A percentile compares a stretch with the other conserved stretches of the same genome.
These are phyloP conservation scores for Geotrichum restrictum DNA, from an alignment of 1,139 yeast genomes.

Conservation along the genomic window DNA sequence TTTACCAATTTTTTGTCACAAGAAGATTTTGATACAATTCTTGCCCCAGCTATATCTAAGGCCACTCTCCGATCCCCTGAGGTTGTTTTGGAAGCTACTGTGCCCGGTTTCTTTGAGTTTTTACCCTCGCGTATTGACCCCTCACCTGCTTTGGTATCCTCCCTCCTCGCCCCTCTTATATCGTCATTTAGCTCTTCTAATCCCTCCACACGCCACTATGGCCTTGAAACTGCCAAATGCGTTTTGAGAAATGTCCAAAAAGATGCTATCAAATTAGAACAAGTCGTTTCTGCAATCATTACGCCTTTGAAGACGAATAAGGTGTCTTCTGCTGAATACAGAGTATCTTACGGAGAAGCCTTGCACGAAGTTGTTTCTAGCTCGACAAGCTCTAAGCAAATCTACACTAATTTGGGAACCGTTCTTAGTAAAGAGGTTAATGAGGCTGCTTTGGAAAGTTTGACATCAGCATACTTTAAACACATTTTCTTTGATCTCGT, in stretches of 20 bases:
- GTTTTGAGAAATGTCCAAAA: conserved; percentile 26
- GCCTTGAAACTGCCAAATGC: conserved; percentile 44
- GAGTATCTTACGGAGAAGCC: conserved; percentile 46
- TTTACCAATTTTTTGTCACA: conserved; percentile 44
- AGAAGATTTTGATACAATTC: conserved; percentile 42
- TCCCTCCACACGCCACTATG: conserved; percentile 54
- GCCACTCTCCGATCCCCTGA: conserved; percentile 82
- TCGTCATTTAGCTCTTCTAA: conserved; percentile 70
- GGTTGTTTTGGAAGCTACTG: conserved; percentile 51
- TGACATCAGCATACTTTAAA: conserved; percentile 49
- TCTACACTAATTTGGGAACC: conserved; percentile 48
- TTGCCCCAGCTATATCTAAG: conserved; percentile 68
- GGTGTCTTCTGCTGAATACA: conserved; percentile 61
- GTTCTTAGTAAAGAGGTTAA: conserved; percentile 68
- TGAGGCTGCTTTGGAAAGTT: conserved; percentile 54
- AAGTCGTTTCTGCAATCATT: conserved; percentile 51
- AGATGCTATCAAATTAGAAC: conserved; percentile 29
- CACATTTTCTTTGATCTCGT: conserved; percentile 40
- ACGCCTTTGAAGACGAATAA: conserved; percentile 47
- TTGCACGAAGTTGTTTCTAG: conserved; percentile 35
- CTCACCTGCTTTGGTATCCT: conserved; percentile 43
- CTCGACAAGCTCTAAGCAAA: conserved; percentile 36
- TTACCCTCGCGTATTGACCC: conserved; percentile 42
- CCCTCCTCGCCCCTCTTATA: conserved; percentile 57
- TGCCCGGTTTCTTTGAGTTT: conserved; percentile 48